Evolutionary conservation across 257 asterid species (phyloP), one percentile per base, ranked within the genome.

Genomic region (Salvia rosmarinus): DNA sequence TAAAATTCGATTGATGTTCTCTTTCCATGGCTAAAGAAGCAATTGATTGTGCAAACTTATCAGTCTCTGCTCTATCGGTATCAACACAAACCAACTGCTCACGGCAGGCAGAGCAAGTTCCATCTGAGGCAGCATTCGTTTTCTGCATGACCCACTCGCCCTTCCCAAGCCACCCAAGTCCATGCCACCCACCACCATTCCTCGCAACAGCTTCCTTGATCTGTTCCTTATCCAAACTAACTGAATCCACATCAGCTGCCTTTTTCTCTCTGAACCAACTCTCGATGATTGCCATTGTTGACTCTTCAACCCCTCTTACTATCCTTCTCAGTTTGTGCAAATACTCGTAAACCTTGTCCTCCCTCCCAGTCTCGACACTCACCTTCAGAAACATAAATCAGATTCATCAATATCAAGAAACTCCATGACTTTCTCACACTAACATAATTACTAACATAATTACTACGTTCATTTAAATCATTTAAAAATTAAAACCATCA

Each of bases 161-260:
- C 83, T 75, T 68, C 43, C 97, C 93, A 56, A 91, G 85, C 96
- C 96, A 94, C 35, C 97, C 97, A 65, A 85, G 88, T 62, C 99
- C 97, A 72, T 94, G 97, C 96, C 96, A 91, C 59, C 99, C 97
- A 73, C 96, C 98, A 50, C 98, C 99, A 74, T 89, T 89, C 75
- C 65, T 81, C 37, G 73, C 19, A 47, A 79, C 60, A 40, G 85
- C 84, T 78, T 88, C 96, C 80, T 85, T 89, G 71, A 88, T 82
- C 78, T 74, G 83, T 73, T 66, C 81, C 68, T 20, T 71, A 72
- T 82, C 82, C 76, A 82, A 66, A 63, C 66, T 65, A 44, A 69
- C 75, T 49, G 50, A 65, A 78, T 87, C 88, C 76, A 83, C 75
- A 20, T 78, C 79, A 57, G 85, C 60, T 7, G 97, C 96, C n/a